These are phyloP conservation scores for Pluteus cervinus DNA, from an alignment of 768 basidiomycete genomes.

Conservation along the genomic window DNA sequence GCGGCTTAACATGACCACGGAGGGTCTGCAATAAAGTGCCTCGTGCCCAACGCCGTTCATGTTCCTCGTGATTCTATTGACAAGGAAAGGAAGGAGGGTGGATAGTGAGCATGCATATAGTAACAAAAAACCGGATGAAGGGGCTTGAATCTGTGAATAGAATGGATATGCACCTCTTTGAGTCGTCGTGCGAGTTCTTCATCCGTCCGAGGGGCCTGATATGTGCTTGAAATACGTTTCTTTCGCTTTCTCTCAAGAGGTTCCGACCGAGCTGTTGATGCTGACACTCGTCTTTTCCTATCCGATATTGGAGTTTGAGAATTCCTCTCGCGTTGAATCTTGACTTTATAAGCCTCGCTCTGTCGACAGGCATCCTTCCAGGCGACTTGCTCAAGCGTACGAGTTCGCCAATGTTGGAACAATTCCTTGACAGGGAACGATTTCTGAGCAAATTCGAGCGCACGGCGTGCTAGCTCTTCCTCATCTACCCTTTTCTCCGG, in stretches of 20 bases:
- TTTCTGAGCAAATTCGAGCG: constrained; percentile 34
- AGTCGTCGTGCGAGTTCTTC: constrained; percentile 60
- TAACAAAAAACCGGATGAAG: constrained; percentile 12
- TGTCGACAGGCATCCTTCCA: constrained; percentile 59
- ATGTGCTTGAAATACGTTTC: constrained; percentile 36
- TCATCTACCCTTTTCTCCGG: constrained; percentile 25
- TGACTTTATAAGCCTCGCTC: constrained; percentile 56
- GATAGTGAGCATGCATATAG: constrained; percentile 12
- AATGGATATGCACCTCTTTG: constrained; percentile 52
- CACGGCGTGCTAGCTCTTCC: constrained; percentile 33
- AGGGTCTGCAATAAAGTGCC: constrained; percentile 60
- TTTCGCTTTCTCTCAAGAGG: constrained; percentile 34
- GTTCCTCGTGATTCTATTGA: constrained; percentile 63
- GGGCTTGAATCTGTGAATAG: constrained; percentile 11
- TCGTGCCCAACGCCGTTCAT: constrained; percentile 66
- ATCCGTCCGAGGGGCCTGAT: constrained; percentile 51
- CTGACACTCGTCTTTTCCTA: constrained; percentile 29
- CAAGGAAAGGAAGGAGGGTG: constrained; percentile 9
- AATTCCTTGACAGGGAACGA: constrained; percentile 32
- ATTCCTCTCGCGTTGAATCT: constrained; percentile 24
- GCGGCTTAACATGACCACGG: constrained; percentile 29
- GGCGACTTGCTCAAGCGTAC: constrained; percentile 36
- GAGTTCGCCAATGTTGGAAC: constrained; percentile 43
- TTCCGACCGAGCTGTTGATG: constrained; percentile 10
- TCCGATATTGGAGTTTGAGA: constrained; percentile 15